Conservation (phyloP, 768 basidiomycete genomes). For the Rhodotorula diobovata region DNA sequence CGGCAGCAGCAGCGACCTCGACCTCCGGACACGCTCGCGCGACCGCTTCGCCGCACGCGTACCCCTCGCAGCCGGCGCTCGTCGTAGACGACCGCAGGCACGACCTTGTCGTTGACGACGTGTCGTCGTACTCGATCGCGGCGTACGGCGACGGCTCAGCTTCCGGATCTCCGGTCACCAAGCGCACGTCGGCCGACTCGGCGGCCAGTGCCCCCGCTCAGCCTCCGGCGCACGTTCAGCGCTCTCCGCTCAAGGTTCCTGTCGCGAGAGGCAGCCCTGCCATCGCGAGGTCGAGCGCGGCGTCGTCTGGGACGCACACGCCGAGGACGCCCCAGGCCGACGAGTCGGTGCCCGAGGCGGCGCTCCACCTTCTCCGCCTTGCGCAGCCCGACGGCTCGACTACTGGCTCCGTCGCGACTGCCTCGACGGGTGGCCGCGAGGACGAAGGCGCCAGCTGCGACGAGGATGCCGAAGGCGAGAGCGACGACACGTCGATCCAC, state of each 20-base stretch:
- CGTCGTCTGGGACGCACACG: not conserved
- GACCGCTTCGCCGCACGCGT: not conserved
- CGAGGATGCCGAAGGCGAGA: slow-evolving; percentile 38
- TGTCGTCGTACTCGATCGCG: slow-evolving; percentile 15
- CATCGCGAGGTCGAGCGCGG: not conserved
- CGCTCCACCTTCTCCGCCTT: slow-evolving; percentile 35
- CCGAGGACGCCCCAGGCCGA: slow-evolving; percentile 17
- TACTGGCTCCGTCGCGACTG: slow-evolving; percentile 22
- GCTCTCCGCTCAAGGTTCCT: not conserved
- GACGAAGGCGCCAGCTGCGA: slow-evolving; percentile 17
- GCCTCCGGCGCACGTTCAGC: not conserved
- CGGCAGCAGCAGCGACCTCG: too few relatives aligned
- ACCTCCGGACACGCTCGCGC: not conserved
- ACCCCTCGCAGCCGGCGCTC: not conserved
- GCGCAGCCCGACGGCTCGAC: slow-evolving; percentile 30
- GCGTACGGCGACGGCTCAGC: slow-evolving; percentile 12
- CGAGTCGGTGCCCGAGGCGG: slow-evolving; percentile 35
- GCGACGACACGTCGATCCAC: slow-evolving; percentile 37
- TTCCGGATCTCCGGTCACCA: not conserved
- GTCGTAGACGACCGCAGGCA: not conserved
- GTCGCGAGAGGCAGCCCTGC: not conserved
- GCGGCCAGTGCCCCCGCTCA: not conserved
- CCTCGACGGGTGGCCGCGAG: slow-evolving; percentile 23
- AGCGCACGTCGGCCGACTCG: not conserved
- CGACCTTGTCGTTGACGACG: not conserved